A percentile compares a stretch with the other conserved stretches of the same genome.
Conservation (phyloP, 208 protist genomes). For the Novymonas esmeraldas region DNA sequence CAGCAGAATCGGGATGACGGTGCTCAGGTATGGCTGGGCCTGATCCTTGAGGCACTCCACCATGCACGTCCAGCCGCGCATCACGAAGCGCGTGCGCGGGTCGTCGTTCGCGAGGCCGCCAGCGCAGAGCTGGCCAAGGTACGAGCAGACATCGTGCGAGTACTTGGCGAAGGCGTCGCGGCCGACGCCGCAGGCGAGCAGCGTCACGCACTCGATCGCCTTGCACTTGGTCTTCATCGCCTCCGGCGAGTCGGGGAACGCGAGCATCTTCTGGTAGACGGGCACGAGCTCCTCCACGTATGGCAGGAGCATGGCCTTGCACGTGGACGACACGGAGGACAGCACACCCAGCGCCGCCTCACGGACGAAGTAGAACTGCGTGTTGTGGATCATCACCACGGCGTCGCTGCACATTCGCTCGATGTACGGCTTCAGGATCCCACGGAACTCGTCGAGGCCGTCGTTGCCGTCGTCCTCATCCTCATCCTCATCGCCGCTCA, state of each 20-base stretch:
- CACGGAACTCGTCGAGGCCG: constrained; percentile 36
- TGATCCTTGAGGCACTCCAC: constrained; percentile 81
- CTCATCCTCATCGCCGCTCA: constrained; percentile 53
- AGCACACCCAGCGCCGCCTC: constrained; percentile 70
- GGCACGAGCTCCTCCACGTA: constrained; percentile 71
- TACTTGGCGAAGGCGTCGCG: constrained; percentile 75
- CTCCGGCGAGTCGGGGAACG: constrained; percentile 63
- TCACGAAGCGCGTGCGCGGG: constrained; percentile 68
- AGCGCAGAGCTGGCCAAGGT: constrained; percentile 51
- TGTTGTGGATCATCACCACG: constrained; percentile 52
- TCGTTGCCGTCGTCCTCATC: constrained; percentile 56
- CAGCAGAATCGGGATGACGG: constrained; percentile 78
- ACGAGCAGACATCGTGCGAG: constrained; percentile 72
- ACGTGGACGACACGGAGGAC: constrained; percentile 70
- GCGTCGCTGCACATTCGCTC: constrained; percentile 62
- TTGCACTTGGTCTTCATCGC: constrained; percentile 78
- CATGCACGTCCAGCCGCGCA: constrained; percentile 92
- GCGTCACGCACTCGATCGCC: constrained; percentile 85
- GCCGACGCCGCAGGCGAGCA: constrained; percentile 82
- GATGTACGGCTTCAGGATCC: constrained; percentile 65
- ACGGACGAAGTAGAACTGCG: constrained; percentile 61
- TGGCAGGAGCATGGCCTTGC: constrained; percentile 55
- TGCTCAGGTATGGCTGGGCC: constrained; percentile 71
- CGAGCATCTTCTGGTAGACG: constrained; percentile 76
- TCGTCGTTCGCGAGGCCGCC: constrained; percentile 64